Evolutionary conservation across 2,329 filamentous ascomycete species (phyloP), one percentile per base, ranked within the genome.

Genomic region (Fusarium sp.): DNA sequence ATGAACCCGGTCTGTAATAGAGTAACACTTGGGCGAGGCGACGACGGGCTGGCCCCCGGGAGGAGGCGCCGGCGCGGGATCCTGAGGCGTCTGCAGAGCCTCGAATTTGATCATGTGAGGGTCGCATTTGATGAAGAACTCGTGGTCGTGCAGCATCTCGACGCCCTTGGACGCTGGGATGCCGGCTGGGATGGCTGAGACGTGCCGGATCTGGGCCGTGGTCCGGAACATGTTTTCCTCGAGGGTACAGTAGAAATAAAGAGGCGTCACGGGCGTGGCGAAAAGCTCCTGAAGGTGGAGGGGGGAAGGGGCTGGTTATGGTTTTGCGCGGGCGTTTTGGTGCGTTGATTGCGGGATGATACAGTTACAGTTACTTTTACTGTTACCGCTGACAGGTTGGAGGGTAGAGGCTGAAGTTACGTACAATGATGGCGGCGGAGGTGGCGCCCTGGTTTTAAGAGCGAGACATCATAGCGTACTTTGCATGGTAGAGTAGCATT

Each of bases 91-190:
- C 12, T 79, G 73, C 46, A 87, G 78, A 20, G 76, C 75, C 60
- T 84, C 81, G 75, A 83, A 86, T 51, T 82, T 84, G 67, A 82
- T 76, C 78, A 87, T 83, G 80, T 88, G 87, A 56, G 88, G 88
- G 71, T 89, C 85, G 80, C 86, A 88, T 46, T 81, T 71, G 53
- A 90, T 82, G 79, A 89, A 87, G 80, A 87, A 86, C 36, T 81
- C 82, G 73, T 88, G 86, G 74, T 88, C 84, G 29, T 88, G 87
- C 33, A 90, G 85, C 62, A 84, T 81, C 31, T 82, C 78, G 35
- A 89, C 75, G n/a, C 80, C 84, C 51, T 81, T 80, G 24, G 81
- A 73, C 16, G 70, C 76, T 38, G 83, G 76, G 40, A 79, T 78
- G 33, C 79, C 82, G 2, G 77, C 68, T 0, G 87, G 87, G 64